A percentile compares a stretch with the other conserved stretches of the same genome.
Evolutionary conservation across 179 eudicot genomes (phyloP).

Genomic region (Corrigiola litoralis): DNA sequence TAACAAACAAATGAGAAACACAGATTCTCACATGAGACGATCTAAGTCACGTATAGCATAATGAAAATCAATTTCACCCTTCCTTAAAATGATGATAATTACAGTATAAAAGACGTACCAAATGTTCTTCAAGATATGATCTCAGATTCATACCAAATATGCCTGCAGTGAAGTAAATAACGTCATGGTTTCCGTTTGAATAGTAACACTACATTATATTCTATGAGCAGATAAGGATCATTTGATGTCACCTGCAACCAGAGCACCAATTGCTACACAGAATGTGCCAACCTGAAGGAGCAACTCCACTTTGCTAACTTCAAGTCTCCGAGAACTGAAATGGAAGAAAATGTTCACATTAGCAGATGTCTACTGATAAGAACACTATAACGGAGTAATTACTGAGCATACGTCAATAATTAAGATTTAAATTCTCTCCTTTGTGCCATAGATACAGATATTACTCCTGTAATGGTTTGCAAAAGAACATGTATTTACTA

Average conservation of each 20-base stretch:
- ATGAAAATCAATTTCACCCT: background rate
- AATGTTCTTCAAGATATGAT: conserved; percentile 90
- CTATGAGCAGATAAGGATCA: background rate
- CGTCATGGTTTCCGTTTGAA: background rate
- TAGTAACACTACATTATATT: background rate
- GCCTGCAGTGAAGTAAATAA: conserved; percentile 43
- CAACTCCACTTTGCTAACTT: conserved; percentile 95
- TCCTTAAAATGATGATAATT: background rate
- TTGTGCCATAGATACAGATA: too few relatives aligned
- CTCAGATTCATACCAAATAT: conserved; percentile 99
- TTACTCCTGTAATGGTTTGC: conserved; percentile 2
- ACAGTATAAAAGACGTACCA: conserved; percentile 38
- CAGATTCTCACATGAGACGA: too few relatives aligned
- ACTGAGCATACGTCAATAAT: too few relatives aligned
- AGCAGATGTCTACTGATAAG: background rate
- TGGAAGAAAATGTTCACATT: background rate
- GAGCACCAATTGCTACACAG: conserved; percentile 85
- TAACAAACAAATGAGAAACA: too few relatives aligned
- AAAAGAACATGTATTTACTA: too few relatives aligned
- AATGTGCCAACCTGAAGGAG: conserved; percentile 98
- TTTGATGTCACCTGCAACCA: conserved; percentile 72
- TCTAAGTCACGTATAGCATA: background rate
- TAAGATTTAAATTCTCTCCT: too few relatives aligned
- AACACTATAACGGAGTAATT: too few relatives aligned
- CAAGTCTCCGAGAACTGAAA: conserved; percentile 91